Evolutionary conservation across 495 filamentous ascomycete species (phyloP), one percentile per base, ranked within the genome.

Genomic region (Rhypophila decipiens): DNA sequence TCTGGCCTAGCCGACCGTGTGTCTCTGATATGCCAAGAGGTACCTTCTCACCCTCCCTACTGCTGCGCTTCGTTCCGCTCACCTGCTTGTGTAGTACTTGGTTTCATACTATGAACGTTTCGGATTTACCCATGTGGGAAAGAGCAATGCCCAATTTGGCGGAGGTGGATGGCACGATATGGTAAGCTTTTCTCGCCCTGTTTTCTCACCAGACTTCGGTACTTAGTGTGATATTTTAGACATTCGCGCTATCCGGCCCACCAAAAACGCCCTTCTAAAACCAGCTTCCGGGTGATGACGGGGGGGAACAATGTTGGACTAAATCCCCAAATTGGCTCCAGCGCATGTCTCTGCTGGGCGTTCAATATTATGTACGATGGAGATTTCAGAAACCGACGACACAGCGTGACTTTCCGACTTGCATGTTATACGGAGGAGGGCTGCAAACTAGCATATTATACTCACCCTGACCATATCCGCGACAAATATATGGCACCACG

Each of bases 161-260:
- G 89, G 88, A 19, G 88, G 87, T 44, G 84, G 80, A 20, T 96
- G 90, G 88, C 70, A 76, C 53, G 80, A 94, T 65, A 76, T 89
- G 78, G 77, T 82, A 48, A 49, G 64, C 9, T 34, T 17, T n/a
- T n/a, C n/a, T n/a, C n/a, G n/a, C n/a, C n/a, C n/a, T 38, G 21
- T 18, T 18, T 24, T 39, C 5, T n/a, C 31, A 3, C 40, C 21
- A 5, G 24, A 37, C 27, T 13, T 2, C 21, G 10, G 24, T 27
- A 23, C 39, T 48, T 12, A 48, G 17, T 40, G 5, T 17, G 18
- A 8, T 17, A 24, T 37, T 24, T 9, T 12, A 46, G 39, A 21
- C 27, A 22, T 22, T 50, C 36, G 39, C 29, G 22, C 41, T 45
- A 21, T 39, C 44, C 19, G 45, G 45, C 3, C 45, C 24, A 7